phyloP scores from a whole-genome alignment of 2,329 filamentous ascomycete species.

The Colletotrichum karsti region DNA sequence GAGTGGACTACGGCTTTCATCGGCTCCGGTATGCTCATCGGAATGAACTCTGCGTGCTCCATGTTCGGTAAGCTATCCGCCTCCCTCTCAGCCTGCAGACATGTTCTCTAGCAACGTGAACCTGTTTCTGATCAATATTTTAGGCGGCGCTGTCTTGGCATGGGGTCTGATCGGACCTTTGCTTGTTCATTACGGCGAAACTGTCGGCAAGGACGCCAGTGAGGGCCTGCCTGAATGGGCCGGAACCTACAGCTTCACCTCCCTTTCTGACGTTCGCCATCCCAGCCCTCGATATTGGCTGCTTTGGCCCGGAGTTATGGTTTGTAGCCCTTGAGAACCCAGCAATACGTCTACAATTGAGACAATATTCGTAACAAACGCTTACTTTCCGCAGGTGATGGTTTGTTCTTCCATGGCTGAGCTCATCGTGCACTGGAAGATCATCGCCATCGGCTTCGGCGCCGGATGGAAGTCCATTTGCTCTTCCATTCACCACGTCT shows the following conservation, averaged over 20 bases:
- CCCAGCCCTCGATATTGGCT: slow-evolving; percentile 52
- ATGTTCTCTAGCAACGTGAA: too few species aligned
- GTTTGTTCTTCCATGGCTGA: slow-evolving; percentile 47
- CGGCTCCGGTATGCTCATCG: slow-evolving; percentile 61
- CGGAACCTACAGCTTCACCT: slow-evolving; percentile 38
- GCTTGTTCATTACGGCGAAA: slow-evolving; percentile 58
- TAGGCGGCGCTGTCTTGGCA: slow-evolving; percentile 59
- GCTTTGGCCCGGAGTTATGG: slow-evolving; percentile 53
- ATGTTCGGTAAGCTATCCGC: slow-evolving; percentile 49
- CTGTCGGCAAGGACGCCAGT: slow-evolving; percentile 50
- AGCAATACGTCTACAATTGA: too few species aligned
- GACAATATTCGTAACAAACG: too few species aligned
- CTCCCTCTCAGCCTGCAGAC: too few species aligned
- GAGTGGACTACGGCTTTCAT: slow-evolving; percentile 70
- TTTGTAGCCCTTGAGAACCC: too few species aligned
- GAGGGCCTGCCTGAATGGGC: slow-evolving; percentile 38
- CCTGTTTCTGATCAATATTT: not conserved
- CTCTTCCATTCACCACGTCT: slow-evolving; percentile 37
- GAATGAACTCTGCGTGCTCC: slow-evolving; percentile 63
- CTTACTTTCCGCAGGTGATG: slow-evolving; percentile 32
- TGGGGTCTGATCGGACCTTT: slow-evolving; percentile 61
- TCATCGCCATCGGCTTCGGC: slow-evolving; percentile 45
- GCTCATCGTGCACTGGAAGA: slow-evolving; percentile 48
- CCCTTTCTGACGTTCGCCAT: slow-evolving; percentile 38
- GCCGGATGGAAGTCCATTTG: slow-evolving; percentile 41